These are phyloP conservation scores for Arthrobotrys conoides DNA, from an alignment of 2,329 filamentous ascomycete species.

Conservation along the genomic window DNA sequence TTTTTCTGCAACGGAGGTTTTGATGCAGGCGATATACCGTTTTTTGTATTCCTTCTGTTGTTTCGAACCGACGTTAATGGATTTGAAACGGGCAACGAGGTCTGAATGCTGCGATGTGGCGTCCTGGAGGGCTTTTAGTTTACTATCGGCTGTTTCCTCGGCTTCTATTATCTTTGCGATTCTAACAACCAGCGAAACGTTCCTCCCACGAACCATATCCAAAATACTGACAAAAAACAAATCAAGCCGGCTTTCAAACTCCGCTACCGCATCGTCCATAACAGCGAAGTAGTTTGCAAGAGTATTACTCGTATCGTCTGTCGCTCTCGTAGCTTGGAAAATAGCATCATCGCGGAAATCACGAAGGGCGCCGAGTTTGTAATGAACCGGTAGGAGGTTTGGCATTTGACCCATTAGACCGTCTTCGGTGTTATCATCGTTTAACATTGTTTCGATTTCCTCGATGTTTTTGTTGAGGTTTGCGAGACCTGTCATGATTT, in stretches of 20 bases:
- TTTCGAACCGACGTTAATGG: conserved; percentile 92
- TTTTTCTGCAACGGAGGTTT: conserved; percentile 79
- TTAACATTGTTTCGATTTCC: conserved; percentile 82
- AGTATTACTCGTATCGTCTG: conserved; percentile 84
- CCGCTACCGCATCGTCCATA: conserved; percentile 87
- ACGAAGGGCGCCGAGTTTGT: conserved; percentile 88
- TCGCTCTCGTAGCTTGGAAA: conserved; percentile 88
- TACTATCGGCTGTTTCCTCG: conserved; percentile 95
- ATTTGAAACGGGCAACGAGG: conserved; percentile 83
- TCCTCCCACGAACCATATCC: conserved; percentile 85
- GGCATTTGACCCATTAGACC: conserved; percentile 76
- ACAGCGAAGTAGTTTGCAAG: conserved; percentile 90
- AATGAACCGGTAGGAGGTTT: conserved; percentile 89
- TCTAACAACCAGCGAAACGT: conserved; percentile 89
- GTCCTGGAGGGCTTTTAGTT: conserved; percentile 90
- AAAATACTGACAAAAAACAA: conserved; percentile 91
- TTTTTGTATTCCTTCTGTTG: conserved; percentile 96
- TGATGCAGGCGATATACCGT: conserved; percentile 87
- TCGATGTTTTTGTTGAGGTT: conserved; percentile 84
- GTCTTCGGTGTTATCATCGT: conserved; percentile 82
- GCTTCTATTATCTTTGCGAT: conserved; percentile 93
- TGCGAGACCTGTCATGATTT: conserved; percentile 92
- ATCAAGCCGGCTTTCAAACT: conserved; percentile 96
- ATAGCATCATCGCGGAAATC: conserved; percentile 97
- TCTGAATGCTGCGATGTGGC: conserved; percentile 96